Evolutionary conservation across 2,329 filamentous ascomycete species (phyloP).

Genomic region (Aspergillus sp.): DNA sequence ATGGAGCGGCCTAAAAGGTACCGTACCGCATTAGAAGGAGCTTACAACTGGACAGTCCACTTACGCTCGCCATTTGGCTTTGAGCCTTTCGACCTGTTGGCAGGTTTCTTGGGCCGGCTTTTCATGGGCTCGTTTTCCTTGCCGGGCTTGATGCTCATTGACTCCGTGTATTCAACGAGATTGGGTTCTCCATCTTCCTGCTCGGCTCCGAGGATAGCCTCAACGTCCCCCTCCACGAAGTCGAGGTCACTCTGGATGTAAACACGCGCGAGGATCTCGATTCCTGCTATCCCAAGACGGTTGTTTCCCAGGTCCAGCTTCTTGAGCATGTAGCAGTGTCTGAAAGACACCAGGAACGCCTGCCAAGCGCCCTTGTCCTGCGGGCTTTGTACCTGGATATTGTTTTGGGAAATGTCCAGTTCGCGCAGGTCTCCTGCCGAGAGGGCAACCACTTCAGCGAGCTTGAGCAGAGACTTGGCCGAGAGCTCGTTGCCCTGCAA

Average conservation of each 20-base stretch:
- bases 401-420: constrained; percentile 40
- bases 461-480: constrained; percentile 28
- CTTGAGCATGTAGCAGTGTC: constrained; percentile 33
- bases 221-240: constrained; percentile 19
- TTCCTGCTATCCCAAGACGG: constrained; percentile 29
- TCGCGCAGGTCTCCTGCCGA: constrained; percentile 37
- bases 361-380: constrained; percentile 34
- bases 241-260: constrained; percentile 32
- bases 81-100: constrained; percentile 9
- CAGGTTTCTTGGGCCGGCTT: constrained; percentile 9
- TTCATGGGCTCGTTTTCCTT: constrained; percentile 11
- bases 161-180: constrained; percentile 4
- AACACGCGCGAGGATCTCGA: constrained; percentile 38
- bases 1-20: constrained; percentile 6
- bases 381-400: constrained; percentile 29
- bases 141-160: constrained; percentile 5
- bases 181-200: not conserved
- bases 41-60: not conserved
- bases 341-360: constrained; percentile 36
- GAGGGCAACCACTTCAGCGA: constrained; percentile 34
- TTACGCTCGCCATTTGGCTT: constrained; percentile 8
- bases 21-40: constrained; percentile 1
- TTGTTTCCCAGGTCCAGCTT: constrained; percentile 40
- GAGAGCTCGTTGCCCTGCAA: constrained; percentile 39
- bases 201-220: constrained; percentile 8